Base-by-base conservation (phyloP, 2,329 filamentous ascomycete species). In the Aspergillus sp. region DNA sequence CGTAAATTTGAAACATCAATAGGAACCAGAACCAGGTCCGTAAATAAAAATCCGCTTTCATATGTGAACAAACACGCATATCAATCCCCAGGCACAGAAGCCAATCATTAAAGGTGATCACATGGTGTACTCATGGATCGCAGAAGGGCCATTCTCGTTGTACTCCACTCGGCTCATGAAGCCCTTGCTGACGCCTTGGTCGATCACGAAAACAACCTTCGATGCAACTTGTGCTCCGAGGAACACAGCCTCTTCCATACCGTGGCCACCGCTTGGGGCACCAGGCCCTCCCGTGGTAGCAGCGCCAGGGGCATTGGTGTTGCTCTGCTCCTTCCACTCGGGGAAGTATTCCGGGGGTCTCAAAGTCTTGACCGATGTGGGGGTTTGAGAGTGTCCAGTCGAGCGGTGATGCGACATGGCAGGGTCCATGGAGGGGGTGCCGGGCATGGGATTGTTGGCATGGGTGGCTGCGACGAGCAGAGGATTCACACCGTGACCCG, bases 211-310 rank as follows among this genome's bases (percentile, higher is more conserved):
- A 52, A 90, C 77, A 21, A 90, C 86, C 75, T 89, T 90, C 2
- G 90, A 92, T 1, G 90, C 91, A 32, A 96, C 90, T 77, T 96
- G 91, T 2, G 91, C 90, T 10, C 93, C 93, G 6, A 97, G 80
- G 77, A 97, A 96, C 71, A 88, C 86, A 52, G 90, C 87, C 77
- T 97, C 93, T 71, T 97, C 93, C 70, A 84, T 86, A 1, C 86
- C 86, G 2, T 72, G 73, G 42, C 68, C 66, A 30, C 68, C 64
- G 25, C 65, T 67, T 0, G 67, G 54, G n/a, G 68, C 62, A 21
- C 65, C 66, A 4, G 68, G 67, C 8, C 65, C 65, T 21, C 64
- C 68, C 8, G 72, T 64, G 2, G 70, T 85, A 84, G 58, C 85
- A 82, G 71, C 66, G 1, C 73, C 72, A 7, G 74, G 70, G 6